Base-by-base conservation (phyloP, 352 stramenopile species). In the Globisporangium takayamanum region DNA sequence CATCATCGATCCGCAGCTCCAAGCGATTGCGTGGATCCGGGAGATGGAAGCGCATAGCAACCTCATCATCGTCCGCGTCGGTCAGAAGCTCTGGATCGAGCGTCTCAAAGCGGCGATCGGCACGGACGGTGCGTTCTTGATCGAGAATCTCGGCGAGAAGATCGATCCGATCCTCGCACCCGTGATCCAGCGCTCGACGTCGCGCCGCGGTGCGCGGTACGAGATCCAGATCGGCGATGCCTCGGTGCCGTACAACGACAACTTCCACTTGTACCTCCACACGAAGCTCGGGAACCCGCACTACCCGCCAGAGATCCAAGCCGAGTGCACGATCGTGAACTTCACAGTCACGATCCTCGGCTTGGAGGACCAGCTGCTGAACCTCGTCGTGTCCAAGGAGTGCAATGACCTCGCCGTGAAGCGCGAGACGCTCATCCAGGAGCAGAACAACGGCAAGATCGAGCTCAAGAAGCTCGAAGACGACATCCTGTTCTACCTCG, bases 381-480 rank as follows among this genome's bases (percentile, higher is more conserved):
- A 94, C 62, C 64, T 98, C 2, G 87, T 97, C 0, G 91, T 98
- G 8, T 92, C 83, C 7, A 98, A 98, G 63, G 93, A 98, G 63
- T 84, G 92, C 26, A 69, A 85, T 11, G 81, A 93, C 65, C 53
- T 95, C 41, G 85, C 84, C 3, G 74, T 88, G 37, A 93, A 92
- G 63, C 73, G 88, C 22, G 92, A 97, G 53, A 86, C 94, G 45
- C 69, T 98, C 39, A 95, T 98, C 14, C 92, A 96, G 57, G 88
- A 98, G 66, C 94, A 97, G 56, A 98, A 98, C 64, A 82, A 96
- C 45, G 96, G 96, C 66, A 98, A 97, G 63, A 98, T 98, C 63
- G 96, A 97, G 63, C 84, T 98, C 37, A 98, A 98, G 67, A 96
- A 97, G 60, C 76, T 98, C 18, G 93, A 98, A 61, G 93, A 98